Evolutionary conservation across 2,329 filamentous ascomycete genomes (phyloP).

Genomic region (Alternaria brassicicola): DNA sequence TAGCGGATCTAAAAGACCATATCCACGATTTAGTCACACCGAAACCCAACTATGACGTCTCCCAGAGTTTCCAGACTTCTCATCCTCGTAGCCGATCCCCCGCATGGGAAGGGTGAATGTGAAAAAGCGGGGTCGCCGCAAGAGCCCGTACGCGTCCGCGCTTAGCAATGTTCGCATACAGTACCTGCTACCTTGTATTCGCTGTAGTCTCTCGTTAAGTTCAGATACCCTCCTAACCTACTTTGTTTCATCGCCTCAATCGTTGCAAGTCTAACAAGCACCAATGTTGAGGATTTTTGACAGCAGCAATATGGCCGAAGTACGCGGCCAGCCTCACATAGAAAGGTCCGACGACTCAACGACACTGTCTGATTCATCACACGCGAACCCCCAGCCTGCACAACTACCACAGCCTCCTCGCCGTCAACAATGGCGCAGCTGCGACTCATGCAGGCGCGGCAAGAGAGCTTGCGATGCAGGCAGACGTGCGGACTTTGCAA

Average conservation of each 20-base stretch:
- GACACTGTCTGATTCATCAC: neutral
- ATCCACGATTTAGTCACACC: neutral
- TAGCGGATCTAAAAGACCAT: neutral
- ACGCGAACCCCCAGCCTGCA: neutral
- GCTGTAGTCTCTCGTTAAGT: neutral
- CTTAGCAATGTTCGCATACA: neutral
- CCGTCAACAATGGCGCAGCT: slow-evolving; percentile 42
- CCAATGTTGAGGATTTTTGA: slow-evolving; percentile 9
- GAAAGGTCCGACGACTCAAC: neutral
- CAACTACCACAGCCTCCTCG: neutral
- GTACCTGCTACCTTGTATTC: slow-evolving; percentile 5
- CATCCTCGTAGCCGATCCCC: slow-evolving; percentile 13
- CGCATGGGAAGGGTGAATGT: slow-evolving; percentile 9
- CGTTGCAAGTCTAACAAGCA: neutral
- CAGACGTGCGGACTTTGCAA: slow-evolving; percentile 31
- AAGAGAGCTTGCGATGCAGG: slow-evolving; percentile 53
- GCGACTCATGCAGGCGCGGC: slow-evolving; percentile 54
- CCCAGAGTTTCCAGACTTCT: neutral
- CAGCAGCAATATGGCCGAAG: slow-evolving; percentile 5
- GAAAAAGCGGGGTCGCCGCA: slow-evolving; percentile 14
- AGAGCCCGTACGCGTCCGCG: slow-evolving; percentile 2
- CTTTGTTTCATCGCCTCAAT: neutral
- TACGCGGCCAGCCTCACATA: neutral
- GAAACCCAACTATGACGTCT: slow-evolving; percentile 4
- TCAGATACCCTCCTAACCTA: neutral